Conservation (phyloP, 2,329 filamentous ascomycete genomes). For the Chaetomiaceae sp. region DNA sequence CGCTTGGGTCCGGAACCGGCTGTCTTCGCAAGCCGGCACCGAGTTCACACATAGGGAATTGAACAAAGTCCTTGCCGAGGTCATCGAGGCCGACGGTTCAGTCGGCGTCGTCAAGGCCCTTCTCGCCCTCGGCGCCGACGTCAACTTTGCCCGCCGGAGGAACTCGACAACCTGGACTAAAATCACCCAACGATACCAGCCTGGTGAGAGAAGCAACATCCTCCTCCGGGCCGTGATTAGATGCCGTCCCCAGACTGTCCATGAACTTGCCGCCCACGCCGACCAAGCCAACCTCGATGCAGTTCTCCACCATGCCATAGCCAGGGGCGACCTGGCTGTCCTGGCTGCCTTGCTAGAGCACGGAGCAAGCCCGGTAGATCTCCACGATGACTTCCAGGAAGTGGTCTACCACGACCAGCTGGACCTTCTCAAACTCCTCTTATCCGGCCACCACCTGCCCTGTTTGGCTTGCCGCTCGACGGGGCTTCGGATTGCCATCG, state of each 20-base stretch:
- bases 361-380: conserved; percentile 24
- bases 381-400: conserved; percentile 28
- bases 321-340: conserved; percentile 23
- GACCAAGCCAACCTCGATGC: conserved; percentile 28
- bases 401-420: conserved; percentile 22
- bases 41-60: conserved; percentile 25
- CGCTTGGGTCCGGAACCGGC: conserved; percentile 19
- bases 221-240: conserved; percentile 24
- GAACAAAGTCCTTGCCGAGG: conserved; percentile 25
- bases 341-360: conserved; percentile 24
- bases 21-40: conserved; percentile 17
- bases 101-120: conserved; percentile 26
- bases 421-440: conserved; percentile 20
- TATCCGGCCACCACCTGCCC: conserved; percentile 25
- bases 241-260: conserved; percentile 25
- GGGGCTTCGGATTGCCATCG: conserved; percentile 24
- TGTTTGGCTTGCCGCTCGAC: conserved; percentile 25
- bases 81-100: conserved; percentile 25
- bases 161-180: conserved; percentile 24
- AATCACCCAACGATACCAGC: conserved; percentile 20
- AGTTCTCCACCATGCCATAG: conserved; percentile 26
- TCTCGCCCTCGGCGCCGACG: conserved; percentile 26
- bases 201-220: conserved; percentile 25
- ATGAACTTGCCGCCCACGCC: conserved; percentile 23
- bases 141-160: conserved; percentile 25